Percentiles rank a stretch among this genome's conserved stretches.
These are phyloP conservation scores for Capsicum pubescens DNA, from an alignment of 257 asterid species.

Conservation along the genomic window DNA sequence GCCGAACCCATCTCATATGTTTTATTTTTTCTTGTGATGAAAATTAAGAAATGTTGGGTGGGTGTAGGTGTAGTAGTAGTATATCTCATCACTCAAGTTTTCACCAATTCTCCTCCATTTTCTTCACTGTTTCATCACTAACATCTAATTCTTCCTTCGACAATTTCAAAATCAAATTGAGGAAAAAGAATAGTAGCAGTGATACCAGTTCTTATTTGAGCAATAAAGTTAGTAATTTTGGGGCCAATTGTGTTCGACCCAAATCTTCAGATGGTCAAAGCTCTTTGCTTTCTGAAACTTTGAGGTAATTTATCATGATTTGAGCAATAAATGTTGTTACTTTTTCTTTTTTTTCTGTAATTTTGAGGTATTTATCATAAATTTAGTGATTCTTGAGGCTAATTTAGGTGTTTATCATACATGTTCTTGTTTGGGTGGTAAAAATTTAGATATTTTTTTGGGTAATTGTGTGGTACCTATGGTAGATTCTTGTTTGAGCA, in stretches of 20 bases:
- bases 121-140: neutral
- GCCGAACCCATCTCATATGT: neutral
- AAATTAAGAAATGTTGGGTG: constrained; percentile 22
- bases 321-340: neutral
- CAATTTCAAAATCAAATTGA: neutral
- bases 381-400: too few species aligned
- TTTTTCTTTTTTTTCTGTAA: too few species aligned
- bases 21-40: neutral
- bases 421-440: too few species aligned
- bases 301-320: neutral
- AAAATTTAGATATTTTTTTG: too few species aligned
- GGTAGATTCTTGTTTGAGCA: neutral
- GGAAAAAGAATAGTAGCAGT: neutral
- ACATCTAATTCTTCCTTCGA: neutral
- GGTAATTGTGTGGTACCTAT: neutral
- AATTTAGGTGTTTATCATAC: too few species aligned
- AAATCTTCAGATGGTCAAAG: constrained; percentile 9
- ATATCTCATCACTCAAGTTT: neutral
- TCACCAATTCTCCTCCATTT: constrained; percentile 21
- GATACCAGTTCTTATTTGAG: neutral
- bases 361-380: too few species aligned
- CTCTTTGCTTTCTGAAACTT: neutral
- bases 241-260: constrained; percentile 30
- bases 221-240: constrained; percentile 52
- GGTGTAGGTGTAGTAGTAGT: neutral